Evolutionary conservation across 2,329 filamentous ascomycete genomes (phyloP).

Genomic region (Aspergillus fijiensis): DNA sequence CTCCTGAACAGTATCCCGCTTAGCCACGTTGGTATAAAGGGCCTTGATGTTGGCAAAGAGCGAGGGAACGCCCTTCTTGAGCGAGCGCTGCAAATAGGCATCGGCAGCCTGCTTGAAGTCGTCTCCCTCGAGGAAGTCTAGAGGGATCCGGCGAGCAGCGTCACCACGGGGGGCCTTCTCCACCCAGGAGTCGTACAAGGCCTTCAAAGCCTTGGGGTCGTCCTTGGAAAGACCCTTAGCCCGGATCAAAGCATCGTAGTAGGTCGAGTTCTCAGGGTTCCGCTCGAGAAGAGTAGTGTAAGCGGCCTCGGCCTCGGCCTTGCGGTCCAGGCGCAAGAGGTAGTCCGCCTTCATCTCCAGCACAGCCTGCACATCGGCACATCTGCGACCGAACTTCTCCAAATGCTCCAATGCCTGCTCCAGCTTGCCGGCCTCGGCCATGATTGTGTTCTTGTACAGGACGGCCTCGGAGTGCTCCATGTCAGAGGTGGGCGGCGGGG

Average conservation of each 20-base stretch:
- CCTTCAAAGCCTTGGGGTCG: conserved; percentile 65
- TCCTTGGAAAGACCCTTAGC: conserved; percentile 63
- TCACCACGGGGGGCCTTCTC: conserved; percentile 80
- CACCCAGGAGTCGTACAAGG: conserved; percentile 79
- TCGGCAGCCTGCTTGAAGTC: conserved; percentile 77
- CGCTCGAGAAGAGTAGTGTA: conserved; percentile 80
- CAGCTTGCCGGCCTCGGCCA: conserved; percentile 82
- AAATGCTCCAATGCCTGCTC: conserved; percentile 84
- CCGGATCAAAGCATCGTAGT: conserved; percentile 76
- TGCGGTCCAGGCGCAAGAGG: conserved; percentile 71
- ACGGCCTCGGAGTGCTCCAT: conserved; percentile 91
- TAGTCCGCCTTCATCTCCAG: conserved; percentile 86
- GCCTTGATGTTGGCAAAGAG: conserved; percentile 97
- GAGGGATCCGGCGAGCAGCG: conserved; percentile 77
- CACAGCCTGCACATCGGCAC: conserved; percentile 78
- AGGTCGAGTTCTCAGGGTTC: conserved; percentile 82
- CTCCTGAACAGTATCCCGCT: conserved; percentile 72
- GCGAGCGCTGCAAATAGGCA: conserved; percentile 76
- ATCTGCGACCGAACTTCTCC: conserved; percentile 71
- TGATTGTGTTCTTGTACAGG: conserved; percentile 93
- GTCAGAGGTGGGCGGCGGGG: conserved; percentile 71
- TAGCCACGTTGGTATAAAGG: conserved; percentile 74
- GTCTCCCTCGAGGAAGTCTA: conserved; percentile 84
- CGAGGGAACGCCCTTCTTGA: conserved; percentile 90
- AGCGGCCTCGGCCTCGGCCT: conserved; percentile 76